Conservation (phyloP, 257 asterid genomes). For the Solanum infundibuliforme region DNA sequence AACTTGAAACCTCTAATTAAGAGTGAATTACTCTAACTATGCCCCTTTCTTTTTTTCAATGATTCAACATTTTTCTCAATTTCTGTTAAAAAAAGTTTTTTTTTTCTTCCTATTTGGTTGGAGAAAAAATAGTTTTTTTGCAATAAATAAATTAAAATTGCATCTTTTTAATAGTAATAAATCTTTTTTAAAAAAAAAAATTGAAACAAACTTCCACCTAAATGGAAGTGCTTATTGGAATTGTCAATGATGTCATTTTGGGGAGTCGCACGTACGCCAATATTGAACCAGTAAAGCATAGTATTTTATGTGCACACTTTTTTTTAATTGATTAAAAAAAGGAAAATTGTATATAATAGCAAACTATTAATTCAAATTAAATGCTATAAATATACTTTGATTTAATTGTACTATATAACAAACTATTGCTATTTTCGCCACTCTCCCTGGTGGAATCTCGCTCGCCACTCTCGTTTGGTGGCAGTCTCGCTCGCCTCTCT, state of each 20-base stretch:
- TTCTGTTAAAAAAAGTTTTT: not conserved
- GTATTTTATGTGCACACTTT: not conserved
- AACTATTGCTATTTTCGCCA: no score
- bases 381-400: no score
- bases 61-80: not conserved
- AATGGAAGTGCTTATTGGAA: not conserved
- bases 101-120: not conserved
- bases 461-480: no score
- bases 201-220: not conserved
- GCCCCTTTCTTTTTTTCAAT: not conserved
- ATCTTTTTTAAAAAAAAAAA: not conserved
- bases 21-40: not conserved
- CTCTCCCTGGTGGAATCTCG: no score
- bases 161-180: no score
- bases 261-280: not conserved
- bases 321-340: no score
- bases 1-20: no score
- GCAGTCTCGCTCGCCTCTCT: no score
- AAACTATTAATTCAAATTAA: no score
- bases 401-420: no score
- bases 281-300: not conserved
- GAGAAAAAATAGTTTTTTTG: not conserved
- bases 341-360: no score
- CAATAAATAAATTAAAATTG: not conserved
- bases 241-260: not conserved